phyloP scores from a whole-genome alignment of 2,329 filamentous ascomycete genomes.

The Monilinia polystroma region DNA sequence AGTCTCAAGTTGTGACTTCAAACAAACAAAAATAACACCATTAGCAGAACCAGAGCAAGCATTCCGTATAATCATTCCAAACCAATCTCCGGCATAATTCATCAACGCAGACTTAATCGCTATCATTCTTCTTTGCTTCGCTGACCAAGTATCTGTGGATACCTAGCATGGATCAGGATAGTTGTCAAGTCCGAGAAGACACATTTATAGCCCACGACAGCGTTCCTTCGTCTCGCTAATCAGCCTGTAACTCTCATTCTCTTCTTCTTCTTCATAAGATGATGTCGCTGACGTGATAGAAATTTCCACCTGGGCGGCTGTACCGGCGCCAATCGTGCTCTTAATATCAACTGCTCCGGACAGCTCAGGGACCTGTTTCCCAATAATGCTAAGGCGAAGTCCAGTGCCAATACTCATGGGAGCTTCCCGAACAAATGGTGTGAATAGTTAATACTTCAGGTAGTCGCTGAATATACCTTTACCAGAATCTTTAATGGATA shows the following conservation, averaged over 20 bases:
- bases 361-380: constrained; percentile 57
- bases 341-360: constrained; percentile 59
- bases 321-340: constrained; percentile 53
- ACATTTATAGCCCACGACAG: constrained; percentile 27
- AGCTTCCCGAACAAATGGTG: constrained; percentile 62
- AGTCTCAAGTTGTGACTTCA: constrained; percentile 26
- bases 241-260: not conserved
- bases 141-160: constrained; percentile 24
- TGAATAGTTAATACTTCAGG: constrained; percentile 56
- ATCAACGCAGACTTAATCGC: constrained; percentile 27
- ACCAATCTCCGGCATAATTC: constrained; percentile 30
- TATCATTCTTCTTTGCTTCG: constrained; percentile 25
- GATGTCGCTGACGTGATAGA: constrained; percentile 32
- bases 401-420: constrained; percentile 59
- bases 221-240: constrained; percentile 25
- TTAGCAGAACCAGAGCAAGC: constrained; percentile 13
- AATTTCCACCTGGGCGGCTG: constrained; percentile 51
- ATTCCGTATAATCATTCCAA: constrained; percentile 26
- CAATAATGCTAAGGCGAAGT: constrained; percentile 60
- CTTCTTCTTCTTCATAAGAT: not conserved
- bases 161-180: constrained; percentile 25
- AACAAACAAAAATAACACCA: constrained; percentile 26
- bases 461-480: constrained; percentile 62
- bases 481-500: constrained; percentile 60
- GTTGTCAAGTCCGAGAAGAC: constrained; percentile 30